Conservation (phyloP, 257 asterid species). For the Orobanche coerulescens region DNA sequence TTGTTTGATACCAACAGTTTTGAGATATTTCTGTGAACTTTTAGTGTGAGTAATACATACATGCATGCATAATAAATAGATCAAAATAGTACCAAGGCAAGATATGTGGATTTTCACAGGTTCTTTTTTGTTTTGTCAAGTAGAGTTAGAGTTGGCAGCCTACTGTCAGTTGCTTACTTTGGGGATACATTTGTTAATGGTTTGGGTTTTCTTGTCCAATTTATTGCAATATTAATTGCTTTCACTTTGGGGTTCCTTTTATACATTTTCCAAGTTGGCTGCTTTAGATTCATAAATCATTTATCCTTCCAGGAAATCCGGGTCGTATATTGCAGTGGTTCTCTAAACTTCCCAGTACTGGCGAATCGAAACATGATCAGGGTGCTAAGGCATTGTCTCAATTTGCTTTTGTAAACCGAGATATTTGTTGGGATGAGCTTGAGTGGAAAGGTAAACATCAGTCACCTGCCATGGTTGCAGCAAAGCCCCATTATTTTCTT, state of each 20-base stretch:
- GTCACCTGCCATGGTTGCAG: constrained; percentile 98
- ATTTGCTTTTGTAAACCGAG: constrained; percentile 84
- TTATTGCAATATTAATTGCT: background rate
- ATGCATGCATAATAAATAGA: too few relatives aligned
- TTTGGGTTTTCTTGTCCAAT: too few relatives aligned
- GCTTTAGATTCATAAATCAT: constrained; percentile 8
- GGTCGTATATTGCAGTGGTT: constrained; percentile 78
- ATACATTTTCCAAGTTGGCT: background rate
- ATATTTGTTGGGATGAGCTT: constrained; percentile 95
- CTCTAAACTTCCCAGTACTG: constrained; percentile 59
- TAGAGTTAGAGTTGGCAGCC: too few relatives aligned
- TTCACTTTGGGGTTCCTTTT: background rate
- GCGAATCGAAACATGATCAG: constrained; percentile 58
- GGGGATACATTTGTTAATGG: background rate
- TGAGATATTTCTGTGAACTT: background rate
- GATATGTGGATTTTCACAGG: background rate
- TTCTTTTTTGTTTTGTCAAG: background rate
- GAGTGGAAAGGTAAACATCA: constrained; percentile 96
- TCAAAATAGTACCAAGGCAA: too few relatives aligned
- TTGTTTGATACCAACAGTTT: background rate
- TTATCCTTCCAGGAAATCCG: constrained; percentile 52
- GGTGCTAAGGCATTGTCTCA: constrained; percentile 91
- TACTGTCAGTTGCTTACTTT: background rate
- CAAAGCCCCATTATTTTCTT: constrained; percentile 94
- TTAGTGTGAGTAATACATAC: background rate